Conservation (phyloP, 768 basidiomycete species). For the Royoungia palumana region DNA sequence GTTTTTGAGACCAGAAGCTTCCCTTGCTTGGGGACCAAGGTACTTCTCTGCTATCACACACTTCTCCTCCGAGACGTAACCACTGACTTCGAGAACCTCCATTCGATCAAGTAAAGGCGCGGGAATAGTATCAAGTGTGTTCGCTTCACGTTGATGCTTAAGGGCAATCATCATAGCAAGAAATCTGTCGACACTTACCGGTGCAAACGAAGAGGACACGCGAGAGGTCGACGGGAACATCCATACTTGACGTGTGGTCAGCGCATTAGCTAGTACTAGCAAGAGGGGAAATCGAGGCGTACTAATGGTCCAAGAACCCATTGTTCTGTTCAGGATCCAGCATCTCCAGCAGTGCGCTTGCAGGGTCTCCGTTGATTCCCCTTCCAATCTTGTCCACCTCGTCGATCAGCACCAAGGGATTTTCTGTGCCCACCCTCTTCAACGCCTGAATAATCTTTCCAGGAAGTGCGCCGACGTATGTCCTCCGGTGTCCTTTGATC, state of each 20-base stretch:
- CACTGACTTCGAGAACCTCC: constrained; percentile 94
- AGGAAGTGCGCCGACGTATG: constrained; percentile 93
- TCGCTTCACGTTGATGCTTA: constrained; percentile 45
- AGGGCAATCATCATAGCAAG: neutral
- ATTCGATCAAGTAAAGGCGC: constrained; percentile 92
- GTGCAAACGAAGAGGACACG: constrained; percentile 98
- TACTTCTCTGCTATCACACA: constrained; percentile 82
- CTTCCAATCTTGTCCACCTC: constrained; percentile 95
- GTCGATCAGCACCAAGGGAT: constrained; percentile 90
- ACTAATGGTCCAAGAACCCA: constrained; percentile 95
- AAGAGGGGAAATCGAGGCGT: constrained; percentile 30
- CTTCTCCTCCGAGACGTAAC: constrained; percentile 94
- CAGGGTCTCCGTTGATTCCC: constrained; percentile 89
- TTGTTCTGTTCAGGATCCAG: constrained; percentile 94
- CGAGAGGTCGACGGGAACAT: constrained; percentile 94
- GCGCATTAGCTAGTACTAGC: neutral
- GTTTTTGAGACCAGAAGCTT: constrained; percentile 79
- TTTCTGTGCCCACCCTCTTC: constrained; percentile 90
- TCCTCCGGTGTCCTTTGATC: constrained; percentile 96
- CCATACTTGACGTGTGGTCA: constrained; percentile 64
- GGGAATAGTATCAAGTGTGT: constrained; percentile 90
- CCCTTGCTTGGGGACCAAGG: constrained; percentile 90
- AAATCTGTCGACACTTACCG: constrained; percentile 31
- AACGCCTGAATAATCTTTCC: constrained; percentile 95
- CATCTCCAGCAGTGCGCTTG: constrained; percentile 90